Conservation (phyloP, 2,329 filamentous ascomycete genomes). For the Paraphoma sp. region DNA sequence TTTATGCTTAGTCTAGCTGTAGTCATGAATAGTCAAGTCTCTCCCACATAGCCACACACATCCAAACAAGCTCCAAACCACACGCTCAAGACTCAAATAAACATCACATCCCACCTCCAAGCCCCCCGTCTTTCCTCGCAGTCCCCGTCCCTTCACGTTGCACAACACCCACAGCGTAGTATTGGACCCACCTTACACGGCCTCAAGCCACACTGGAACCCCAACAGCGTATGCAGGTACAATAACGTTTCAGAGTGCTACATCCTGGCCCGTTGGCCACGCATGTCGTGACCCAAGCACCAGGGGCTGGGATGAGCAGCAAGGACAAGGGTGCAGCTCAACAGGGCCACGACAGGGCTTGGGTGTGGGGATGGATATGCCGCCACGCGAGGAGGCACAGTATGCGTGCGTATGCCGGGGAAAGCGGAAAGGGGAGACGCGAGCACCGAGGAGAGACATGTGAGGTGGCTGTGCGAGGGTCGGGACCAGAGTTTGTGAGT, state of each 20-base stretch:
- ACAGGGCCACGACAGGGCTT: constrained; percentile 7
- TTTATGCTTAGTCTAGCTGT: no score
- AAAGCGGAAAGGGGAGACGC: no score
- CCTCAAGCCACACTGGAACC: background rate
- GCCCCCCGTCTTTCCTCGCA: background rate
- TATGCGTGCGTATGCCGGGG: background rate
- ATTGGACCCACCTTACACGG: constrained; percentile 10
- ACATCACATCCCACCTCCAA: background rate
- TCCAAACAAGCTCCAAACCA: background rate
- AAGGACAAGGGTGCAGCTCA: constrained; percentile 3
- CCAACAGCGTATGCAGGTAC: background rate
- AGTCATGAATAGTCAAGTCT: no score
- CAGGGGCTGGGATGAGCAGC: background rate
- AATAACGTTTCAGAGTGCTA: background rate
- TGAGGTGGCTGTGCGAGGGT: background rate
- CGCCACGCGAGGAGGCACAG: constrained; percentile 4
- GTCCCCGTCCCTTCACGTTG: constrained; percentile 1
- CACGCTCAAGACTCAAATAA: background rate
- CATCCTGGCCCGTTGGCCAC: background rate
- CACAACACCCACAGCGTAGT: constrained; percentile 11
- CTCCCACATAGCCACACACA: no score
- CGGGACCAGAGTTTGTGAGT: background rate
- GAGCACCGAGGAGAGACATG: no score
- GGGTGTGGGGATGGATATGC: constrained; percentile 1
- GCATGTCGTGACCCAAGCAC: constrained; percentile 4